phyloP scores from a whole-genome alignment of 202 grass and related monocot genomes.

The Elaeis oleifera region DNA sequence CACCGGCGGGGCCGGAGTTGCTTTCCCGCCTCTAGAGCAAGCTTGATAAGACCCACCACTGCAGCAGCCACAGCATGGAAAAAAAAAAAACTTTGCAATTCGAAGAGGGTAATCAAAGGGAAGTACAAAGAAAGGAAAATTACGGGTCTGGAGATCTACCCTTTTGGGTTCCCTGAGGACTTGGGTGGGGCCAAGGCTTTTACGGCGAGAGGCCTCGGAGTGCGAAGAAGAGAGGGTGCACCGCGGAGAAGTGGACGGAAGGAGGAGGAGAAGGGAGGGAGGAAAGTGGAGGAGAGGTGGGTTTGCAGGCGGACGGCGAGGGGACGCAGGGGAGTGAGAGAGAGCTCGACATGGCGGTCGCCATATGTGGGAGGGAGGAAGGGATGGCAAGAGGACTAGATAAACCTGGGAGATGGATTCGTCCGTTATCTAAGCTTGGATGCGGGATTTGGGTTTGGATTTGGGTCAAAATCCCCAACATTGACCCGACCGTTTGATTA shows the following conservation, averaged over 20 bases:
- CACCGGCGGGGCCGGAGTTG: conserved; percentile 92
- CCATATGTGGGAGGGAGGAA: conserved; percentile 2
- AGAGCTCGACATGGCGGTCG: conserved; percentile 59
- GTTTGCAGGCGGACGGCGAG: conserved; percentile 19
- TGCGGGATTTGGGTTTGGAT: too few species aligned
- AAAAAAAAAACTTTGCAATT: not conserved
- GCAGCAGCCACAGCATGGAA: conserved; percentile 1
- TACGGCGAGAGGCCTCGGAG: conserved; percentile 43
- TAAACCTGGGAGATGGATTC: too few species aligned
- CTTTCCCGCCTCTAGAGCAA: conserved; percentile 91
- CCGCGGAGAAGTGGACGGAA: not conserved
- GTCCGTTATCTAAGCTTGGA: too few species aligned
- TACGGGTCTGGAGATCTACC: not conserved
- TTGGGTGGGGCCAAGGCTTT: conserved; percentile 81
- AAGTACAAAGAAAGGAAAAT: too few species aligned
- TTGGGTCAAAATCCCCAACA: too few species aligned
- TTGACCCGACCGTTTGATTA: too few species aligned
- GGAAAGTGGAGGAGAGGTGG: conserved; percentile 43
- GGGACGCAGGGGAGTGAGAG: conserved; percentile 45
- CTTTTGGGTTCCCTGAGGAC: conserved; percentile 73
- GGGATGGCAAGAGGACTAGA: too few species aligned
- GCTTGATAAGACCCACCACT: conserved; percentile 73
- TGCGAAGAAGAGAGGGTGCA: not conserved
- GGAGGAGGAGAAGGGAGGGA: conserved; percentile 27
- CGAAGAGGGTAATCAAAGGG: not conserved